Percentiles rank a stretch among this genome's conserved stretches.
Conservation (phyloP, 129 eudicot genomes). For the Centrapalus pauciflorus region DNA sequence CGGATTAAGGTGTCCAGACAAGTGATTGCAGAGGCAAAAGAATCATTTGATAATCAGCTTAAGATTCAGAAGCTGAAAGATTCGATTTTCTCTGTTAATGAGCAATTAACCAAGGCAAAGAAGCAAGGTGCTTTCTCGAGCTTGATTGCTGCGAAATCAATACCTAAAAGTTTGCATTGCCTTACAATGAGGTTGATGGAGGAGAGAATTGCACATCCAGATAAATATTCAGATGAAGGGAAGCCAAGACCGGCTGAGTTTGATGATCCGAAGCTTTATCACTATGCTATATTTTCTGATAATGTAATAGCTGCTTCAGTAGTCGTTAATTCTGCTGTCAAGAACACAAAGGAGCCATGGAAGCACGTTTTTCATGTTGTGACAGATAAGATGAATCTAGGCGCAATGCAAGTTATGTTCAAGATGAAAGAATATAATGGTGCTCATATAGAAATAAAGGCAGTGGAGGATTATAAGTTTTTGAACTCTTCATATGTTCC, state of each 20-base stretch:
- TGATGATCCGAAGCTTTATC: slow-evolving; percentile 87
- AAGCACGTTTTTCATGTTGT: slow-evolving; percentile 91
- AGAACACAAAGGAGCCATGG: slow-evolving; percentile 80
- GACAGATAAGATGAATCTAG: slow-evolving; percentile 94
- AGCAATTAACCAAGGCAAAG: slow-evolving; percentile 81
- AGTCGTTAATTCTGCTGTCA: slow-evolving; percentile 89
- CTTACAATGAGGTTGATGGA: slow-evolving; percentile 91
- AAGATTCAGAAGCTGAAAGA: slow-evolving; percentile 95
- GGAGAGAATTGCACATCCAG: slow-evolving; percentile 82
- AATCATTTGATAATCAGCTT: slow-evolving; percentile 85
- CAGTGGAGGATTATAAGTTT: slow-evolving; percentile 87
- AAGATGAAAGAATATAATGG: slow-evolving; percentile 87
- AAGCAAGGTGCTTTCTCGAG: slow-evolving; percentile 95
- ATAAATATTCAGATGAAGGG: slow-evolving; percentile 80
- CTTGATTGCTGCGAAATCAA: slow-evolving; percentile 92
- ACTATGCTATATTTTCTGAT: slow-evolving; percentile 88
- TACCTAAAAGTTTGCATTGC: slow-evolving; percentile 88
- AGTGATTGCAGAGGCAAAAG: slow-evolving; percentile 84
- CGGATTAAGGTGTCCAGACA: slow-evolving; percentile 78
- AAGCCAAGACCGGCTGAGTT: slow-evolving; percentile 60
- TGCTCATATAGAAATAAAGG: slow-evolving; percentile 89
- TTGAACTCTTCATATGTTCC: slow-evolving; percentile 88
- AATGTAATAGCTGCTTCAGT: slow-evolving; percentile 93
- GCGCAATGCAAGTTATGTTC: slow-evolving; percentile 97
- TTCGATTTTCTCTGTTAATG: slow-evolving; percentile 74